A percentile compares a stretch with the other conserved stretches of the same genome.
Evolutionary conservation across 2,329 filamentous ascomycete species (phyloP).

Genomic region (Claviceps pusilla): DNA sequence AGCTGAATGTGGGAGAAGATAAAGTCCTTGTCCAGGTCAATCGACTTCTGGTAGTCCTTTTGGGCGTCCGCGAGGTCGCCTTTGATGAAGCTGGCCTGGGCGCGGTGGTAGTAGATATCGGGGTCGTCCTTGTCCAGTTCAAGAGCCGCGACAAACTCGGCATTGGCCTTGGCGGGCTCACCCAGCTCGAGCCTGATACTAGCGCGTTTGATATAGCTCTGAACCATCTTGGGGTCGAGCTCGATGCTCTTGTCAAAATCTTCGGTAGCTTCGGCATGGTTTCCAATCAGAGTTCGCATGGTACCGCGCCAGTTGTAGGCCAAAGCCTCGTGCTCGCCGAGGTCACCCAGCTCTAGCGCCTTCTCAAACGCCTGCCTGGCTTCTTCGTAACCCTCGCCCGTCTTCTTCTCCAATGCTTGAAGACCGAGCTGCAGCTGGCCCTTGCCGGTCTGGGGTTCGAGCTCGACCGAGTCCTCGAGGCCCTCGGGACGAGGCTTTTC

Average conservation of each 20-base stretch:
- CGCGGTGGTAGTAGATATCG: conserved; percentile 97
- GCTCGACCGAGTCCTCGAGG: conserved; percentile 65
- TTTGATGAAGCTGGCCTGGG: conserved; percentile 95
- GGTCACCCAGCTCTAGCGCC: conserved; percentile 65
- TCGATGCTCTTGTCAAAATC: conserved; percentile 91
- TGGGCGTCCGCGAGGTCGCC: conserved; percentile 84
- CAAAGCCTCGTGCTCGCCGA: conserved; percentile 72
- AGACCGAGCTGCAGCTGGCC: conserved; percentile 77
- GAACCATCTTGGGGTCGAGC: conserved; percentile 71
- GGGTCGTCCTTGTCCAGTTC: conserved; percentile 77
- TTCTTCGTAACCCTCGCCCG: conserved; percentile 80
- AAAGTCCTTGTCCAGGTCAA: conserved; percentile 87
- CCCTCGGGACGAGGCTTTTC: conserved; percentile 63
- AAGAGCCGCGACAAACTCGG: conserved; percentile 76
- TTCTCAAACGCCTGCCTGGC: conserved; percentile 75
- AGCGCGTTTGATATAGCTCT: conserved; percentile 97
- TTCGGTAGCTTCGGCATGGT: conserved; percentile 64
- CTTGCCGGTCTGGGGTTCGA: conserved; percentile 64
- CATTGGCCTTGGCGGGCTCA: conserved; percentile 69
- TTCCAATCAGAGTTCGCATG: conserved; percentile 82
- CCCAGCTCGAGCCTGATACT: conserved; percentile 95
- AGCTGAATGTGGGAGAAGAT: conserved; percentile 99
- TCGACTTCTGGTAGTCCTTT: conserved; percentile 98
- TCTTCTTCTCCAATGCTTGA: conserved; percentile 68
- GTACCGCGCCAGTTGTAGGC: conserved; percentile 95